phyloP scores from a whole-genome alignment of 352 stramenopile genomes.

The Phytopythium cucurbitacearum region DNA sequence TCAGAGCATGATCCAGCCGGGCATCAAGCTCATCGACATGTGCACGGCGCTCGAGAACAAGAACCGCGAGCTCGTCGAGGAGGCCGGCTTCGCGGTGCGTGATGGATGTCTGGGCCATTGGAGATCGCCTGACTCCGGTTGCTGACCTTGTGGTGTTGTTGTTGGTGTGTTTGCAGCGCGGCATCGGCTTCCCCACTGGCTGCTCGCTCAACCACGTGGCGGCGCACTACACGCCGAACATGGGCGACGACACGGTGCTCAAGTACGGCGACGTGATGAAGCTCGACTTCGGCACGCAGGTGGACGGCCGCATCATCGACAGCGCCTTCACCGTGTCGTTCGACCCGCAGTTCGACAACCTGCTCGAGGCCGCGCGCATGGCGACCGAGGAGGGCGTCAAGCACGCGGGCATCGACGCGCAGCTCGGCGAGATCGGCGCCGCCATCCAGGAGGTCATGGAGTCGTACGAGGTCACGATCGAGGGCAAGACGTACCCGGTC shows the following conservation, averaged over 20 bases:
- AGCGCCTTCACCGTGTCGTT: constrained; percentile 96
- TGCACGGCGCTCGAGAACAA: constrained; percentile 96
- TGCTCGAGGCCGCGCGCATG: constrained; percentile 90
- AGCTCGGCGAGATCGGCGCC: constrained; percentile 93
- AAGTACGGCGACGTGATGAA: constrained; percentile 98
- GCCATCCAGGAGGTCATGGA: constrained; percentile 98
- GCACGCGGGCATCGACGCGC: constrained; percentile 93
- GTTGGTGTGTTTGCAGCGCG: neutral
- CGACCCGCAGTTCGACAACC: constrained; percentile 92
- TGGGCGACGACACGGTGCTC: constrained; percentile 92
- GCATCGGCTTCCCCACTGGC: constrained; percentile 75
- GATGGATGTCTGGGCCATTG: neutral
- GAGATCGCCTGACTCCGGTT: neutral
- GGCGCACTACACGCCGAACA: constrained; percentile 97
- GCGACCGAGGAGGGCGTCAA: constrained; percentile 93
- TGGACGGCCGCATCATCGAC: constrained; percentile 97
- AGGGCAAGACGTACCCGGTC: constrained; percentile 94
- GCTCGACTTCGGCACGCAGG: constrained; percentile 97
- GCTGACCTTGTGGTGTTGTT: neutral
- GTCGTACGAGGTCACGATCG: constrained; percentile 95
- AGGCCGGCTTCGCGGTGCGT: constrained; percentile 84
- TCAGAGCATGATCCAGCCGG: constrained; percentile 95
- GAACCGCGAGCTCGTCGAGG: constrained; percentile 93
- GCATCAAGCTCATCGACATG: constrained; percentile 95
- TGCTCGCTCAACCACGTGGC: constrained; percentile 97